phyloP scores from a whole-genome alignment of 1,284 basidiomycete species.

The Mycocalia duriaeana region DNA sequence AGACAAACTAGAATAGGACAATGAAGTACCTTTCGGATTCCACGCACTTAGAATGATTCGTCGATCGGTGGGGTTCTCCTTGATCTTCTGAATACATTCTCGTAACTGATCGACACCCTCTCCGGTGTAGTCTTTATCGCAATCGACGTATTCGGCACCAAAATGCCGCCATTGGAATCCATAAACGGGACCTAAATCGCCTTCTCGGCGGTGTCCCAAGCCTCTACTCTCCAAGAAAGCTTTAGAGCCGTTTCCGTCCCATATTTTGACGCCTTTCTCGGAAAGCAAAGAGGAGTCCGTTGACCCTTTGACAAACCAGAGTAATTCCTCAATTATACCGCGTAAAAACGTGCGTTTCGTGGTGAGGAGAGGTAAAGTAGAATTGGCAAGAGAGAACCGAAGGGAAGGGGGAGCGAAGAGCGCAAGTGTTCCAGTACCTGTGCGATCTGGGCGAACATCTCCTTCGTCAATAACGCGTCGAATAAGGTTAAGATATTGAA shows the following conservation, averaged over 20 bases:
- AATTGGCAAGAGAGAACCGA: slow-evolving; percentile 77
- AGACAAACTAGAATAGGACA: not conserved
- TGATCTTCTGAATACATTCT: slow-evolving; percentile 89
- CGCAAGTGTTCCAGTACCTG: slow-evolving; percentile 88
- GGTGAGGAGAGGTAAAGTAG: slow-evolving; percentile 83
- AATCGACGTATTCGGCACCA: slow-evolving; percentile 84
- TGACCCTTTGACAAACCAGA: slow-evolving; percentile 90
- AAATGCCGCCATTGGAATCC: slow-evolving; percentile 99
- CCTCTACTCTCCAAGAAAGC: slow-evolving; percentile 86
- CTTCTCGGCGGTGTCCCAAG: slow-evolving; percentile 78
- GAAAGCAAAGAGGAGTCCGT: slow-evolving; percentile 82
- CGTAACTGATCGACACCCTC: slow-evolving; percentile 91
- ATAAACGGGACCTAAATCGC: slow-evolving; percentile 95
- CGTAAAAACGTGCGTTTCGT: slow-evolving; percentile 93
- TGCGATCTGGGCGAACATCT: slow-evolving; percentile 79
- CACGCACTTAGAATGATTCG: slow-evolving; percentile 96
- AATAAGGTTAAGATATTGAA: slow-evolving; percentile 84
- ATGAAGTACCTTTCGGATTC: slow-evolving; percentile 85
- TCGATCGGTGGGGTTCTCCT: slow-evolving; percentile 88
- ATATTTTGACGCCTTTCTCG: slow-evolving; percentile 89
- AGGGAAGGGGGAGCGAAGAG: slow-evolving; percentile 86
- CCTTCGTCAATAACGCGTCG: slow-evolving; percentile 70
- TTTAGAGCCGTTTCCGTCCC: slow-evolving; percentile 94
- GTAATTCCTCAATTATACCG: slow-evolving; percentile 89
- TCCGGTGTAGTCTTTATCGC: slow-evolving; percentile 79